Evolutionary conservation across 208 protist genomes (phyloP).

Genomic region (Trichomonas gallinae): DNA sequence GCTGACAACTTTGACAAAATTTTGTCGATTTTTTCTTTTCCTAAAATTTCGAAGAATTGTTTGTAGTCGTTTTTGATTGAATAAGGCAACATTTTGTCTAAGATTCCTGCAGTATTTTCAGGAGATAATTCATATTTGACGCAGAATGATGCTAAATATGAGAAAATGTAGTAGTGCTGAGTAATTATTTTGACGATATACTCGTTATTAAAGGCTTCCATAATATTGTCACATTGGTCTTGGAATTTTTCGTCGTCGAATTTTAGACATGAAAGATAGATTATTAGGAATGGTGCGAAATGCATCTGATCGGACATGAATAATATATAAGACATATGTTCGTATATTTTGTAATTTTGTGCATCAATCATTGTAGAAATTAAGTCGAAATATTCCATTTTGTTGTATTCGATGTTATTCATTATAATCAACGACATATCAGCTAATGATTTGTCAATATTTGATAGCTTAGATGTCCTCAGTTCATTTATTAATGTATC

Average conservation of each 20-base stretch:
- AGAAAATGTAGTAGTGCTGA: neutral
- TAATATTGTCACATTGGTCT: neutral
- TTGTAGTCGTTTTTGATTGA: neutral
- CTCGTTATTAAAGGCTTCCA: neutral
- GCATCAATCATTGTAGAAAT: neutral
- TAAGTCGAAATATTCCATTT: neutral
- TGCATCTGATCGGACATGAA: neutral
- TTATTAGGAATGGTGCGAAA: neutral
- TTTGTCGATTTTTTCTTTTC: neutral
- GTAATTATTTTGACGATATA: neutral
- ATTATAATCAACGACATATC: neutral
- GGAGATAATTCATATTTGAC: neutral
- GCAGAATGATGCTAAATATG: neutral
- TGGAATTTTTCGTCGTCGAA: neutral
- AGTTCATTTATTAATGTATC: neutral
- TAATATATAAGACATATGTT: neutral
- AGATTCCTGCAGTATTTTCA: neutral
- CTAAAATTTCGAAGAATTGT: neutral
- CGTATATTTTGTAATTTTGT: neutral
- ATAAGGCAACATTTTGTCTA: neutral
- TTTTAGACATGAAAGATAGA: neutral
- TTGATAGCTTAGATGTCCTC: neutral
- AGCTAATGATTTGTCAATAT: neutral
- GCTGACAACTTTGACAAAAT: neutral
- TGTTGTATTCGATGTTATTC: neutral